phyloP scores from a whole-genome alignment of 2,329 filamentous ascomycete species.

The Phoma sp. region DNA sequence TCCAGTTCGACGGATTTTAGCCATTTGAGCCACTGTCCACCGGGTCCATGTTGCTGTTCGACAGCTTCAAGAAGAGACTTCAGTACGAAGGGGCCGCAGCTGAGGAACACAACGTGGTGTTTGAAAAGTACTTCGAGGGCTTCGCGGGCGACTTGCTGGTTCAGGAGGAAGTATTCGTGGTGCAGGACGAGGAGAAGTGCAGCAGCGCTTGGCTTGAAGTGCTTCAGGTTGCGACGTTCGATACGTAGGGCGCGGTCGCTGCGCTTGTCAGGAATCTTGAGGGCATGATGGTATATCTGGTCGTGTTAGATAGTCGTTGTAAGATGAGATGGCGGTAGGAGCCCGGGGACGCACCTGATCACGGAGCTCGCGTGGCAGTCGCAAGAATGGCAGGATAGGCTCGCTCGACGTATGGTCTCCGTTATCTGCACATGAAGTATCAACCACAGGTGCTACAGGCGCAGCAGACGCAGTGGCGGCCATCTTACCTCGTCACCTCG shows the following conservation, averaged over 20 bases:
- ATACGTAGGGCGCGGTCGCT: conserved; percentile 38
- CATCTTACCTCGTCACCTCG: conserved; percentile 23
- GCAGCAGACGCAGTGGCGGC: conserved; percentile 14
- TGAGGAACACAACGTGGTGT: conserved; percentile 41
- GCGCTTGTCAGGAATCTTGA: conserved; percentile 34
- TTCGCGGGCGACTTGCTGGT: conserved; percentile 43
- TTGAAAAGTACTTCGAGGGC: conserved; percentile 46
- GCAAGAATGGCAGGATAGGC: conserved; percentile 37
- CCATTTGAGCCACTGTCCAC: conserved; percentile 40
- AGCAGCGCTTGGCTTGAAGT: conserved; percentile 41
- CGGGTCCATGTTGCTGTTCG: conserved; percentile 30
- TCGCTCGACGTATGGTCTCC: conserved; percentile 2
- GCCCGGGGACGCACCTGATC: conserved; percentile 36
- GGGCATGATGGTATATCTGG: conserved; percentile 43
- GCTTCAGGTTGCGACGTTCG: conserved; percentile 42
- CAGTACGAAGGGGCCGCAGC: conserved; percentile 46
- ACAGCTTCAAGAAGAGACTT: conserved; percentile 37
- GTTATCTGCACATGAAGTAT: conserved; percentile 5
- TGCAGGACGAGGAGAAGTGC: conserved; percentile 43
- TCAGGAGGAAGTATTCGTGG: conserved; percentile 44
- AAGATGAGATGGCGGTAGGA: not conserved
- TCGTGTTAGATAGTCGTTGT: not conserved
- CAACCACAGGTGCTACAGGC: conserved; percentile 12
- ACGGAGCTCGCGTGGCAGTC: conserved; percentile 47
- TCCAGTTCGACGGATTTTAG: conserved; percentile 42